Base-by-base conservation (phyloP, 768 basidiomycete genomes). In the Hortiboletus campestris region DNA sequence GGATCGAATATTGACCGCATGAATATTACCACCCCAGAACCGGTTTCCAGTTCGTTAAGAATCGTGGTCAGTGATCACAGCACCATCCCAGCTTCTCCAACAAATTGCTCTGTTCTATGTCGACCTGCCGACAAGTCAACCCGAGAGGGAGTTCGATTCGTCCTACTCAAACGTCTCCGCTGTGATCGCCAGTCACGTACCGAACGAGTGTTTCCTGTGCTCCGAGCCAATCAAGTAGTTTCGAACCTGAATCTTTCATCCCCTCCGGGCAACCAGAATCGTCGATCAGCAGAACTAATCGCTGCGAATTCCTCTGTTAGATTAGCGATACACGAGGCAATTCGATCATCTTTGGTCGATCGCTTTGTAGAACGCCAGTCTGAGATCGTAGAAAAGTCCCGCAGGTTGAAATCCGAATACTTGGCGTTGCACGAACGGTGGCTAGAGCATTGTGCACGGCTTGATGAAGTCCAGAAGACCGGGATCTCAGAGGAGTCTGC, bases 371-470 rank as follows among this genome's bases (percentile, higher is more conserved):
- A 78, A 60, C 81, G 82, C 8, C 78, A 84, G 59, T 72, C 72
- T 6, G 67, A 73, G 46, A 68, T 85, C 29, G 67, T 75, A 25
- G 78, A 76, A 51, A 92, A 92, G 71, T 71, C 79, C 19, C 66
- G 78, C 39, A 75, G 70, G 19, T 74, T 94, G 29, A 80, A 80
- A 45, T 76, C 76, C 54, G 83, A 93, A 67, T 94, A 96, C 66
- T 64, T 84, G 50, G 64, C 72, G 14, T 75, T 89, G 46, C 86
- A 95, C 62, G 80, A 82, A 59, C 78, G 80, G 44, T 96, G 93
- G 93, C 54, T 83, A 29, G 77, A 76, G 2, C 87, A 90, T 60
- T 92, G 92, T 67, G 74, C 77, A 14, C 74, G 78, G 39, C 76
- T 96, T 57, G 89, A 92, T 63, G 80, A 84, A 46, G 58, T 10